These are phyloP conservation scores for Triadica sebifera DNA, from an alignment of 345 rosid species.

Conservation along the genomic window DNA sequence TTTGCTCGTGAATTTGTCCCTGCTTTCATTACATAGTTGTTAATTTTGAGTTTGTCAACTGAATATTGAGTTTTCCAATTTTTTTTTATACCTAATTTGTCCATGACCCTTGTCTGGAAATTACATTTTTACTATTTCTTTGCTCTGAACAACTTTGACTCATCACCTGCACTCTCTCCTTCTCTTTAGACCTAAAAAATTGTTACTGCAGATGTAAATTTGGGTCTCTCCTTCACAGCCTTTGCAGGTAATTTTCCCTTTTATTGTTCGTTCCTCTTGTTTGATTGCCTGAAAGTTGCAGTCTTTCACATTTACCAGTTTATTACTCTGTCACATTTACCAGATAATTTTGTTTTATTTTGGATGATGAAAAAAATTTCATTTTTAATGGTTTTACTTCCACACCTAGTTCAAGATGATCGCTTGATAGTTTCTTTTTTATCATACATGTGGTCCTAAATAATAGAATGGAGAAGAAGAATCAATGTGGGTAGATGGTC, in stretches of 20 bases:
- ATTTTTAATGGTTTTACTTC: not conserved
- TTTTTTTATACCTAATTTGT: too few relatives aligned
- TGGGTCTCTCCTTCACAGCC: not conserved
- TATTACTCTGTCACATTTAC: not conserved
- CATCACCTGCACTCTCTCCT: too few relatives aligned
- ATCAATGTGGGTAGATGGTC: not conserved
- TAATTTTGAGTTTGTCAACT: too few relatives aligned
- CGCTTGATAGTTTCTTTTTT: not conserved
- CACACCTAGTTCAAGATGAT: not conserved
- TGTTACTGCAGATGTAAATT: not conserved
- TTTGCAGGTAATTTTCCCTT: not conserved
- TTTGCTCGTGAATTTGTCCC: too few relatives aligned
- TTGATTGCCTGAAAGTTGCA: slow-evolving; percentile 1
- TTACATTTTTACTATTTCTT: too few relatives aligned
- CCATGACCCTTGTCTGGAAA: too few relatives aligned
- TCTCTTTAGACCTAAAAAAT: not conserved
- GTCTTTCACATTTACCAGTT: not conserved
- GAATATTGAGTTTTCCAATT: too few relatives aligned
- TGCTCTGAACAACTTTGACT: too few relatives aligned
- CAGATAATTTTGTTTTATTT: not conserved
- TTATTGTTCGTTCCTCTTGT: not conserved
- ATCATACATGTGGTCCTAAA: not conserved
- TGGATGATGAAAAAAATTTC: not conserved
- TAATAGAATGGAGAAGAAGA: not conserved
- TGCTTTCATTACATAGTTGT: too few relatives aligned